These are phyloP conservation scores for Tolypocladium album DNA, from an alignment of 2,329 filamentous ascomycete genomes.

Conservation along the genomic window DNA sequence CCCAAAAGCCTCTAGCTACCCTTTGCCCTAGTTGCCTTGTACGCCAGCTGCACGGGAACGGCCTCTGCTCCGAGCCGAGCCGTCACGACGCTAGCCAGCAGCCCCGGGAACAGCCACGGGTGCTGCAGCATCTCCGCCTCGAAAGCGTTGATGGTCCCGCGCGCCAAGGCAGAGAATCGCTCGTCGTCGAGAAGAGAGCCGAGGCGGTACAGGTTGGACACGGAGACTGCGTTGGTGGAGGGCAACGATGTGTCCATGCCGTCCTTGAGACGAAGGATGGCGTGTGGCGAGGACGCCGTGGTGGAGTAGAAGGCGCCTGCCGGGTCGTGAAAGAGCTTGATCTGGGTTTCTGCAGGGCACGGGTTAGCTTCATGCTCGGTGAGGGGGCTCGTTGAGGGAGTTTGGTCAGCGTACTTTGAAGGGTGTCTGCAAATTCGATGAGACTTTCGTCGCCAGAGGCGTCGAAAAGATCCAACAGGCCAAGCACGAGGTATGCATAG, in stretches of 20 bases:
- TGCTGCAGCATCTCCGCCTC: constrained; percentile 88
- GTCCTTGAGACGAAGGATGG: constrained; percentile 82
- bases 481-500: constrained; percentile 80
- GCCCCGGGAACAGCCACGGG: constrained; percentile 78
- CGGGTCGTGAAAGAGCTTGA: constrained; percentile 65
- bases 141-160: constrained; percentile 72
- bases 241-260: constrained; percentile 91
- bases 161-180: constrained; percentile 52
- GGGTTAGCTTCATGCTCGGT: constrained; percentile 2
- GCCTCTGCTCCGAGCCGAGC: constrained; percentile 56
- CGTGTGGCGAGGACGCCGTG: constrained; percentile 47
- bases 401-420: constrained; percentile 54
- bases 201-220: constrained; percentile 76
- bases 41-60: constrained; percentile 14
- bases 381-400: not conserved
- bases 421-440: constrained; percentile 67
- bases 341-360: constrained; percentile 51
- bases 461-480: constrained; percentile 75
- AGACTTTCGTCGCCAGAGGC: constrained; percentile 66
- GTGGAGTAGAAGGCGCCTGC: constrained; percentile 67
- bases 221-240: constrained; percentile 80
- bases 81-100: constrained; percentile 67
- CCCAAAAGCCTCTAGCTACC: not conserved
- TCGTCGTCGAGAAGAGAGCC: constrained; percentile 57
- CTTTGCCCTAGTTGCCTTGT: constrained; percentile 13